Evolutionary conservation across 78 protist genomes (phyloP).

Genomic region (Planoprotostelium fungivorum): DNA sequence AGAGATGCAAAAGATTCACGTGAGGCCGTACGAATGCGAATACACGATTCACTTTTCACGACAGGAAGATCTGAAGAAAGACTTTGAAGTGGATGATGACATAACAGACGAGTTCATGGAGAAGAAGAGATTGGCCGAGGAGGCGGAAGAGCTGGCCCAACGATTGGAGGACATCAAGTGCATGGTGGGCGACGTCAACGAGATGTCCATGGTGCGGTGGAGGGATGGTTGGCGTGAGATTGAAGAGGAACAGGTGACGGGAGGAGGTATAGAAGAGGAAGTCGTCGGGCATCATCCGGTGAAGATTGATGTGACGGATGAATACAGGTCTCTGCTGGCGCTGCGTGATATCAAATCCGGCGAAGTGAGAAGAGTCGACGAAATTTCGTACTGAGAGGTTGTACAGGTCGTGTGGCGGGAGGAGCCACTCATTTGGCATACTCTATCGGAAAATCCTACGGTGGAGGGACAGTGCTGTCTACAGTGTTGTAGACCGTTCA

Average conservation of each 20-base stretch:
- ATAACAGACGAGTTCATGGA: neutral
- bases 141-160: neutral
- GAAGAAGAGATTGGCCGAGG: neutral
- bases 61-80: too few relatives aligned
- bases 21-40: too few relatives aligned
- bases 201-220: neutral
- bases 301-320: too few relatives aligned
- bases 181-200: neutral
- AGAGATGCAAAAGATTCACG: too few relatives aligned
- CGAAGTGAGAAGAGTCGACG: neutral
- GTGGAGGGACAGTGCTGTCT: neutral
- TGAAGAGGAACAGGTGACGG: neutral
- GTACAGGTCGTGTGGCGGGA: neutral
- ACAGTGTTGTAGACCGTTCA: neutral
- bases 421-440: neutral
- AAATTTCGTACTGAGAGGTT: neutral
- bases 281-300: neutral
- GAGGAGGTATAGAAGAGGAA: neutral
- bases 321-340: too few relatives aligned
- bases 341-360: too few relatives aligned
- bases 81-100: neutral
- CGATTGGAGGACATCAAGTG: neutral
- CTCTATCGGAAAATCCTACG: neutral
- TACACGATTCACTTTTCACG: too few relatives aligned
- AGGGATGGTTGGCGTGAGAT: too few relatives aligned